Conservation (phyloP, 2,329 filamentous ascomycete genomes). For the Verticillium albo-atrum region DNA sequence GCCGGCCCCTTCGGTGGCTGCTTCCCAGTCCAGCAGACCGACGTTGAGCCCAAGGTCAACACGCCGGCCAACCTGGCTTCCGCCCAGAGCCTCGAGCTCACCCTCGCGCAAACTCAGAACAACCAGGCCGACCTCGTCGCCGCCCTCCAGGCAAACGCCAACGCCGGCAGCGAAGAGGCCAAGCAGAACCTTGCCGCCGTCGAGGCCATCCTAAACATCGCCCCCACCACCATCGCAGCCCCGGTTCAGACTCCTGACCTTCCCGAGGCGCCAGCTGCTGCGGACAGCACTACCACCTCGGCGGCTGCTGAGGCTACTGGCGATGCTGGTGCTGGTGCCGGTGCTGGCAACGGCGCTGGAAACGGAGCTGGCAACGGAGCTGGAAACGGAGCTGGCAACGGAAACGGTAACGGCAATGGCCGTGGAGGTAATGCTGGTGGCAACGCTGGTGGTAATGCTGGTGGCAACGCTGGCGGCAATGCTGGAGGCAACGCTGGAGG, state of each 20-base stretch:
- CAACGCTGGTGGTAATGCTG: conserved; percentile 12
- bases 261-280: conserved; percentile 12
- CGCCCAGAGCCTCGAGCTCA: conserved; percentile 34
- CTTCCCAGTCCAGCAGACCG: conserved; percentile 52
- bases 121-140: conserved; percentile 45
- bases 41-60: conserved; percentile 36
- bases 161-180: conserved; percentile 25
- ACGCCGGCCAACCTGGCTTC: conserved; percentile 41
- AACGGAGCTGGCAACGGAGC: neutral
- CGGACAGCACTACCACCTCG: conserved; percentile 6
- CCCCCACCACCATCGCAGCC: conserved; percentile 22
- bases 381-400: neutral
- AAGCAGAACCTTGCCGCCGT: conserved; percentile 30
- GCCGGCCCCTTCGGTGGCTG: conserved; percentile 56
- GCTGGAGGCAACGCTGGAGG: conserved; percentile 3
- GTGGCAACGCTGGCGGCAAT: conserved; percentile 2
- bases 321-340: conserved; percentile 3
- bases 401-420: conserved; percentile 12
- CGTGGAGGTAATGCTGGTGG: conserved; percentile 5
- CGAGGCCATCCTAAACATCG: conserved; percentile 27
- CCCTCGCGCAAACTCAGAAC: conserved; percentile 42
- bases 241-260: conserved; percentile 26
- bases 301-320: conserved; percentile 9
- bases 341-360: neutral
- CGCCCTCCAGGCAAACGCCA: conserved; percentile 35